Base-by-base conservation (phyloP, 2,329 filamentous ascomycete species). In the Paraphaeosphaeria minitans region DNA sequence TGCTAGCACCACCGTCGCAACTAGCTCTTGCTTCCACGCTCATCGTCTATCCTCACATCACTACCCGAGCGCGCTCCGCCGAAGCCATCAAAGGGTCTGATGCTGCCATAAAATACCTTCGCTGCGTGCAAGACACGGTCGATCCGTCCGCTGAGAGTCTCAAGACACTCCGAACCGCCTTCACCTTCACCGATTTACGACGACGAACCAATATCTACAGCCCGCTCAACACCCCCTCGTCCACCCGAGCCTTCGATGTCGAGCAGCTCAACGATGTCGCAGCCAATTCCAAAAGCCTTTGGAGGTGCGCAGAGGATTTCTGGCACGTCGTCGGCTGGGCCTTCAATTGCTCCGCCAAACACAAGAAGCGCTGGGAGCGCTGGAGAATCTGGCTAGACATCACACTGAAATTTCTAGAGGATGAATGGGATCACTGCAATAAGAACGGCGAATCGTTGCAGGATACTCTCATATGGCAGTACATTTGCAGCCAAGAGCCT, bases 251-350 rank as follows among this genome's bases (percentile, higher is more conserved):
- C 22, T 73, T 77, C 21, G 79, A 78, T 16, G 79, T 83, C 42
- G 68, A 74, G 47, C 65, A 62, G 14, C 37, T 53, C 22, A 13
- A 43, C 24, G 37, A 31, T 43, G n/a, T 81, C 0, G 84, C 79
- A 10, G 88, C 89, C 1, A 84, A 85, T 52, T 80, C 84, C 14
- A 83, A 87, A 45, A 89, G 89, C 31, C 63, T 97, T 1, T 97
- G 91, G 86, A 80, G 79, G 16, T 84, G 86, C n/a, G 91, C 89
- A 0, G 87, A 91, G 60, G 92, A 96, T 71, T 96, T 98, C 69
- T 99, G 95, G 92, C 85, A 88, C 43, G 85, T 91, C 0, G 84
- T 95, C 0, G 95, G 94, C 3, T 98, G 95, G 95, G 90, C 91
- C 0, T 93, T 98, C 75, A 95, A 94, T 72, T 98, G 94, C 78